Evolutionary conservation across 768 basidiomycete species (phyloP), one percentile per base, ranked within the genome.

Genomic region (Phaeotremella fagi): DNA sequence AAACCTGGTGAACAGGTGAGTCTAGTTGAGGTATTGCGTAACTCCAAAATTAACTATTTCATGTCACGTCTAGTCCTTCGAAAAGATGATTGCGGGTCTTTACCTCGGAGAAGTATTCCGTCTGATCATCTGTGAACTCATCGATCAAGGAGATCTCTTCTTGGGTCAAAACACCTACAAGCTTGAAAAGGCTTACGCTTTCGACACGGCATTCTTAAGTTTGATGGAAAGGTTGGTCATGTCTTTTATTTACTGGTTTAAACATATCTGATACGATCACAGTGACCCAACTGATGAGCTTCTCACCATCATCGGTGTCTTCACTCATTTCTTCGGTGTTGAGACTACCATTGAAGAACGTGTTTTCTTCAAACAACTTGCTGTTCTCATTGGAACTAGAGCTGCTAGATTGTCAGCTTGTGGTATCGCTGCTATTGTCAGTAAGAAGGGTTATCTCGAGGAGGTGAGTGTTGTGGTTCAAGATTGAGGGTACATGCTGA

Each of bases 111-210:
- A 99, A 77, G 90, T 98, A 64, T 80, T 97, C 61, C 85, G 94
- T n/a, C 79, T 98, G 25, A 85, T 97, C 61, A 82, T 99, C 54
- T 88, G 85, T 70, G 94, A 99, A 74, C 83, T 99, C 45, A 90
- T 95, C 70, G 92, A 95, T 70, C 87, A 91, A 61, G 95, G 94
- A 75, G 87, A 92, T 18, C 82, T 99, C 48, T 99, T 99, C 84
- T 82, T 95, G 26, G 92, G 95, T 23, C 94, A 99, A 76, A 90
- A 94, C 74, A 95, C 94, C 1, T 97, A 97, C 82, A 97, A 98
- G 79, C 82, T 99, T 33, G 92, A 98, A 76, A 88, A 82, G 60
- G 83, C 90, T 18, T 91, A 91, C 72, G 85, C 82, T 25, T 85
- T 99, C 66, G 94, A 99, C 74, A 99, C 95, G 1, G 92, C 94